Conservation (phyloP, 345 rosid genomes). For the Acer campestre region DNA sequence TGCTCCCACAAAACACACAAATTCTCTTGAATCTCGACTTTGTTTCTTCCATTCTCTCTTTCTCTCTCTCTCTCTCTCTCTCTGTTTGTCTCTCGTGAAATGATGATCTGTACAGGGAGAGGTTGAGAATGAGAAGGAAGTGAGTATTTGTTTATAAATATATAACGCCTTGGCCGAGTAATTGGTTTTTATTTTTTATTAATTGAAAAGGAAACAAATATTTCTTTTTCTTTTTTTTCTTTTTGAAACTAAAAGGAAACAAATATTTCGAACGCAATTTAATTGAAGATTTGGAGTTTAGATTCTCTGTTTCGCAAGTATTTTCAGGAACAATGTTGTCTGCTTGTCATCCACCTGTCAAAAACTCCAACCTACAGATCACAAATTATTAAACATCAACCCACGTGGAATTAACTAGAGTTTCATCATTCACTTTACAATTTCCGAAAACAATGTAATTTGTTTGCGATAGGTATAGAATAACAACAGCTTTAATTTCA, state of each 20-base stretch:
- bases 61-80: neutral
- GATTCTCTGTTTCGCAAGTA: neutral
- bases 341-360: neutral
- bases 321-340: neutral
- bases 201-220: neutral
- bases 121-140: constrained; percentile 44
- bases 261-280: neutral
- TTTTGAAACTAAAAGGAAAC: neutral
- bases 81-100: constrained; percentile 19
- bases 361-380: neutral
- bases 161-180: neutral
- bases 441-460: too few relatives aligned
- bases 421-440: too few relatives aligned
- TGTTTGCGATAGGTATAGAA: too few relatives aligned
- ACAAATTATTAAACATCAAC: neutral
- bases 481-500: too few relatives aligned
- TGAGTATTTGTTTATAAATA: constrained; percentile 22
- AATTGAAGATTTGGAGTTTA: neutral
- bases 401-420: neutral
- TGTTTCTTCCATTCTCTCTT: constrained; percentile 44
- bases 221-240: neutral
- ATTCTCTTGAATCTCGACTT: constrained; percentile 78
- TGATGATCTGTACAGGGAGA: constrained; percentile 19
- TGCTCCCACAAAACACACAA: constrained; percentile 91
- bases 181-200: neutral